phyloP scores from a whole-genome alignment of 805 yeast genomes.

The Kuraishia floccosa region DNA sequence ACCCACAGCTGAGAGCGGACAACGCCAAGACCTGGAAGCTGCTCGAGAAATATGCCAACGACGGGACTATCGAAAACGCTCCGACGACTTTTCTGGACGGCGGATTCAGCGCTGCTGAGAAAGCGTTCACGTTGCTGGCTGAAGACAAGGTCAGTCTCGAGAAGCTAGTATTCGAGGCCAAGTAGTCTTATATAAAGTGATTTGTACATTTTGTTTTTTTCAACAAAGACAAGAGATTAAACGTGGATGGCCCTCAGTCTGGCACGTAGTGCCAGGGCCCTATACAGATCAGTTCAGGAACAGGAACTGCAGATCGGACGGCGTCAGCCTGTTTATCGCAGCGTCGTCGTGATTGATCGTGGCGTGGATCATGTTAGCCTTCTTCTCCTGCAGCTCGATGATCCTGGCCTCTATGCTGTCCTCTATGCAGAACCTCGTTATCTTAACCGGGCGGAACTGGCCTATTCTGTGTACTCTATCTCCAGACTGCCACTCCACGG shows the following conservation, averaged over 20 bases:
- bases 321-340: slow-evolving; percentile 80
- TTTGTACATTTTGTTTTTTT: neutral
- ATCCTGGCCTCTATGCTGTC: slow-evolving; percentile 96
- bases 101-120: slow-evolving; percentile 16
- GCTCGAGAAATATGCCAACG: slow-evolving; percentile 6
- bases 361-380: slow-evolving; percentile 97
- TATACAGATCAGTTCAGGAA: slow-evolving; percentile 62
- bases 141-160: slow-evolving; percentile 28
- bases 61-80: slow-evolving; percentile 16
- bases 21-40: slow-evolving; percentile 11
- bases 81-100: slow-evolving; percentile 11
- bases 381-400: slow-evolving; percentile 91
- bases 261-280: too few species aligned
- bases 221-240: too few species aligned
- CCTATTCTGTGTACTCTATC: slow-evolving; percentile 98
- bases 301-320: slow-evolving; percentile 90
- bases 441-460: slow-evolving; percentile 87
- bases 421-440: slow-evolving; percentile 87
- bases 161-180: slow-evolving; percentile 27
- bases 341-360: slow-evolving; percentile 88
- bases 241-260: too few species aligned
- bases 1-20: slow-evolving; percentile 12
- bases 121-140: slow-evolving; percentile 24
- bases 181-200: neutral
- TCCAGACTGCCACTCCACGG: slow-evolving; percentile 97